Evolutionary conservation across 2,329 filamentous ascomycete genomes (phyloP).

Genomic region (Fusarium metavorans): DNA sequence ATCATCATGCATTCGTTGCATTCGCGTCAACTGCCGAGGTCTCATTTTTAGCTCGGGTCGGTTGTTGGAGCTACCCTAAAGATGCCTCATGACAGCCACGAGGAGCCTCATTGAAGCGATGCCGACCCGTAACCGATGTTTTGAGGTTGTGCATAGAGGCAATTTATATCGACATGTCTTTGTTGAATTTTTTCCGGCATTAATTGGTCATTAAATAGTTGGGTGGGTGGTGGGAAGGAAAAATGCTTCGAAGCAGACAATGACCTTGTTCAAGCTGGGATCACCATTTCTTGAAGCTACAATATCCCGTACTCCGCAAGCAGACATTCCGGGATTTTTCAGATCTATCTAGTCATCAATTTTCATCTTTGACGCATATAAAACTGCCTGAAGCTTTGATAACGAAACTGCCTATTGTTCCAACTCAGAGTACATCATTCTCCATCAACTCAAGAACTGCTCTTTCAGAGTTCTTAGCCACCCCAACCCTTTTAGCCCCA

Average conservation of each 20-base stretch:
- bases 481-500: not conserved
- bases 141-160: not conserved
- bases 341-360: too few species aligned
- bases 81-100: not conserved
- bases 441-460: not conserved
- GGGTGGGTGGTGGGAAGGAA: not conserved
- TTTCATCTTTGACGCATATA: not conserved
- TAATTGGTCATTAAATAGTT: not conserved
- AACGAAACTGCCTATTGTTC: not conserved
- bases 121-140: not conserved
- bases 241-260: not conserved
- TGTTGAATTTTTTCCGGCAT: not conserved
- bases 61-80: not conserved
- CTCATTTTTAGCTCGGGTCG: not conserved
- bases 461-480: not conserved
- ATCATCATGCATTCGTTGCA: not conserved
- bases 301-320: too few species aligned
- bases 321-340: too few species aligned
- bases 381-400: not conserved
- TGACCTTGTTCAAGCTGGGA: not conserved
- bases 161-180: too few species aligned
- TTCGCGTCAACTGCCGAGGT: not conserved
- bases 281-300: too few species aligned
- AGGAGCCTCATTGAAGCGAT: not conserved
- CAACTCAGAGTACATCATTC: not conserved